Base-by-base conservation (phyloP, 1,139 yeast genomes). In the Magnusiomyces suaveolens region DNA sequence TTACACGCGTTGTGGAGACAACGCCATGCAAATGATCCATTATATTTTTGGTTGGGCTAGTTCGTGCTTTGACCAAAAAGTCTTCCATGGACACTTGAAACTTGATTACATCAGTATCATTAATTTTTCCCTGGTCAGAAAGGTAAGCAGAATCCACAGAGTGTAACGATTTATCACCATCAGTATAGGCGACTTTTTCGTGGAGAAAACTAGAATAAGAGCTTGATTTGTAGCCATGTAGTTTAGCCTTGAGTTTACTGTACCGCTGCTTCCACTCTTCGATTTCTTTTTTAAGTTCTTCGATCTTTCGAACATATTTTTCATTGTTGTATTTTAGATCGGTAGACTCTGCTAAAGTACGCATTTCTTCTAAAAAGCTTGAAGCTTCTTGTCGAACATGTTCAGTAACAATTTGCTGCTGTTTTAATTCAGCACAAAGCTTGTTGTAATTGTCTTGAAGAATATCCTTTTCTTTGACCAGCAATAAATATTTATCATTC, bases 371-470 rank as follows among this genome's bases (percentile, higher is more conserved):
- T 46, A 74, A 61, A 56, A 72, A 69, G n/a, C 61, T 66, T 4
- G 68, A 63, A 1, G 76, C 76, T 57, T 74, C 76, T 2, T 63
- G 59, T 16, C 74, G 66, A 24, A 73, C 75, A 56, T 71, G 71
- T 26, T 71, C 73, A 0, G 75, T 72, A 16, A 72, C 64, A 36
- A 58, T 59, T 48, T 69, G 72, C 59, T 72, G 75, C 50, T 64
- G 65, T 33, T 62, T 65, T 16, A 72, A 60, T 55, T 71, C 71
- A 43, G 54, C 18, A 14, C 26, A 29, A 12, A 47, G 21, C 18
- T 36, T 33, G 20, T 18, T 32, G 18, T 47, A 33, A 2, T 47
- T 21, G 20, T 47, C 18, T 21, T 47, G 39, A 10, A 47, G 16
- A 2, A 6, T 16, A 8, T 36, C 18, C 3, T 33, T 33, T 23